Base-by-base conservation (phyloP, 768 basidiomycete species). In the Leccinum disarticulatum region DNA sequence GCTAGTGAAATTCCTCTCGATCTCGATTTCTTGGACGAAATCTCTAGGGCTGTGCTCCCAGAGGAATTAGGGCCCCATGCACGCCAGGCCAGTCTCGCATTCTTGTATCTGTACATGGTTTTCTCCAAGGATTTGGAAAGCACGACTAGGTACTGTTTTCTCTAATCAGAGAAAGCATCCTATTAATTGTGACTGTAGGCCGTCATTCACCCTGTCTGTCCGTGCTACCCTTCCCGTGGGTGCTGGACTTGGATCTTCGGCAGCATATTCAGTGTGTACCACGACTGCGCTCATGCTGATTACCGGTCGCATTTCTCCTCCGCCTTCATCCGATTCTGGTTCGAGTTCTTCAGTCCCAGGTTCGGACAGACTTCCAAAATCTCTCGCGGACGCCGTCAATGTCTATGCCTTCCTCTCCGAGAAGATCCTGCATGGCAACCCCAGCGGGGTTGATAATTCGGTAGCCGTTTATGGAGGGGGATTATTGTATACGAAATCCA, bases 401-500 rank as follows among this genome's bases (percentile, higher is more conserved):
- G 80, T 81, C 51, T 98, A 94, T 87, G 94, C 97, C 19, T 98
- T 97, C 75, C 79, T 98, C 54, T 83, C 89, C 11, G 97, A 99
- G 77, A 98, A 98, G 75, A 89, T 99, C 46, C 77, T 98, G 54
- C 97, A 99, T 71, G 97, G 97, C 1, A 98, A 91, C 68, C 97
- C 97, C 3, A 96, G 93, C 66, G 97, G 97, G 9, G 91, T 99
- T 25, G 97, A 99, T 73, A 98, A 99, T 73, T 91, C 95, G 19
- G 93, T 98, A 36, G 83, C 91, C 15, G 90, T 94, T 1, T 91
- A 88, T 68, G 97, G 97, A 19, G 96, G 96, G 52, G 97, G 94
- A 28, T 79, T 98, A 64, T 85, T 88, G 19, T 99, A 96, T 76
- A 91, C 89, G 17, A 85, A 91, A 57, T 79, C 91, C 65, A 60